Conservation (phyloP, 352 stramenopile species). For the Globisporangium paroecandrum region DNA sequence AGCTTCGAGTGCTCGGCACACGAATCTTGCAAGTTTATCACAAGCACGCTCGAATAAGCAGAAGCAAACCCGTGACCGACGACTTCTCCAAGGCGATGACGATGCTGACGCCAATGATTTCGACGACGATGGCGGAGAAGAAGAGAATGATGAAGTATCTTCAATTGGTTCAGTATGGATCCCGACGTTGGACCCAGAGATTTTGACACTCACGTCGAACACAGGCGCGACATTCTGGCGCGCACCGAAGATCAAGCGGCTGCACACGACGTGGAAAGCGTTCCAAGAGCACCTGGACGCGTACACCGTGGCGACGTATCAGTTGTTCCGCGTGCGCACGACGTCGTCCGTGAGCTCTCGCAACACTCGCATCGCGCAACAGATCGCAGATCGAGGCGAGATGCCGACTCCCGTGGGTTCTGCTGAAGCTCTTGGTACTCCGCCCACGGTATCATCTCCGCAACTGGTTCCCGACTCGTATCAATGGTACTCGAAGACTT, state of each 20-base stretch:
- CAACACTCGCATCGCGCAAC: conserved; percentile 53
- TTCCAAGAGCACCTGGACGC: conserved; percentile 59
- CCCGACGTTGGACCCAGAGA: conserved; percentile 13
- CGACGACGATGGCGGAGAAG: conserved; percentile 20
- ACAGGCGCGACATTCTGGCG: conserved; percentile 40
- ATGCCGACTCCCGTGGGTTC: conserved; percentile 3
- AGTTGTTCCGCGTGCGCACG: conserved; percentile 72
- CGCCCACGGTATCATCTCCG: background rate
- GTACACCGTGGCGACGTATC: conserved; percentile 59
- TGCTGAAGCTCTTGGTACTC: background rate
- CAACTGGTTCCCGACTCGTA: conserved; percentile 52
- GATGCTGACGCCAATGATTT: background rate
- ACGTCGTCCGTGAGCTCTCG: conserved; percentile 66
- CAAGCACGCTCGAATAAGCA: background rate
- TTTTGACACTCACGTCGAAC: conserved; percentile 20
- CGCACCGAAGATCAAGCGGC: conserved; percentile 40
- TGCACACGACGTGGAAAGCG: conserved; percentile 48
- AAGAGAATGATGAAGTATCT: conserved; percentile 14
- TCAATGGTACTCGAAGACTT: conserved; percentile 82
- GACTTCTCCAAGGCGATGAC: background rate
- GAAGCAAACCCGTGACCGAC: background rate
- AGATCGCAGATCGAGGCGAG: conserved; percentile 31
- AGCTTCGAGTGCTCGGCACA: background rate
- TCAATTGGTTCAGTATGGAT: conserved; percentile 4
- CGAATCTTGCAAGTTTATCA: background rate